Base-by-base conservation (phyloP, 306 rosid genomes). In the Cicer yamashitae region DNA sequence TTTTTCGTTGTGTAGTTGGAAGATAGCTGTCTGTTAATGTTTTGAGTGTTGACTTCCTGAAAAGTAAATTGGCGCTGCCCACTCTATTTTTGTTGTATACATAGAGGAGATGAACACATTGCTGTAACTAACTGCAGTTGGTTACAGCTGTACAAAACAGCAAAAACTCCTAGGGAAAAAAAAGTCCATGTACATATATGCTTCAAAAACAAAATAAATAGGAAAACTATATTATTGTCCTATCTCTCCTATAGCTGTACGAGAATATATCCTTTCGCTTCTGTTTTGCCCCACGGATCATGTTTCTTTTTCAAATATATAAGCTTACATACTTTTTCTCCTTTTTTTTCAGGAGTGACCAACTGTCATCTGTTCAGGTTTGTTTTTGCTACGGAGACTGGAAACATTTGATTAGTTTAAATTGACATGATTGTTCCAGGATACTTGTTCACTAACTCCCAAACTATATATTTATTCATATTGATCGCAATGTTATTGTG, bases 361-460 rank as follows among this genome's bases (percentile, higher is more conserved):
- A 15, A 20, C 88, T 67, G 51, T 74, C 89, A 44, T 79, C 94
- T 46, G 78, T 66, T 45, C 89, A 84, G 92, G 98, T 94, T 65
- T 77, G 91, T 38, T 34, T 77, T 73, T 68, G 39, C 70, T 38
- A 41, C 45, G 18, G 37, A 52, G 3, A 69, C 66, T 40, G 78
- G 14, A 46, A 70, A 34, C 22, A 11, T 15, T 61, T 40, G 30
- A 71, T 53, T 41, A 41, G 50, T 61, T 54, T 14, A 57, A 59
- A 18, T 43, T 20, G 48, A 37, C 62, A 59, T 53, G 51, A 65
- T 65, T 75, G 46, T 60, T 75, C 9, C 59, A 40, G 65, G 75
- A 57, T 40, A 14, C 46, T 67, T 41, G 61, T 43, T 38, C 34
- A 34, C 20, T 30, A 52, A 38, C 39, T 52, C 17, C 8, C 44